These are phyloP conservation scores for Echria macrotheca DNA, from an alignment of 495 filamentous ascomycete genomes.

Conservation along the genomic window DNA sequence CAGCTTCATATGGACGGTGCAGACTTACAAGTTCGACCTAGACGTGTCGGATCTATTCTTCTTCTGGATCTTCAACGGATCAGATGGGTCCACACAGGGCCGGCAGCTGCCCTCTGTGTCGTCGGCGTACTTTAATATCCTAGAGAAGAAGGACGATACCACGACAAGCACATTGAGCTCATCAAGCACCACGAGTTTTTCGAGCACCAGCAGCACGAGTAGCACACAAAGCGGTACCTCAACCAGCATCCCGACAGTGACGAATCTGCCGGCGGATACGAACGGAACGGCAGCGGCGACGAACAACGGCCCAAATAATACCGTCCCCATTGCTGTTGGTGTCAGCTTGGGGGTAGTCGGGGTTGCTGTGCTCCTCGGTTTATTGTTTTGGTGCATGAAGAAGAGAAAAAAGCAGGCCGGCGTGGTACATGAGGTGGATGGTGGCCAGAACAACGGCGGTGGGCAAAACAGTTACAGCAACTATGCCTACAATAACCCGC, in stretches of 20 bases:
- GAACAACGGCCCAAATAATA: neutral
- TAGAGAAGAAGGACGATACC: neutral
- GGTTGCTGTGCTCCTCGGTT: neutral
- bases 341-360: neutral
- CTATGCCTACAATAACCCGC: no score
- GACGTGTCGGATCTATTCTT: slow-evolving; percentile 26
- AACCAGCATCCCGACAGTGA: neutral
- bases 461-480: no score
- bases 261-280: neutral
- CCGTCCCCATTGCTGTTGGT: neutral
- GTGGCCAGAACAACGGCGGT: no score
- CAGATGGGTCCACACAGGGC: neutral
- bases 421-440: neutral
- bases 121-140: slow-evolving; percentile 32
- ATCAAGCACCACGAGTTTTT: neutral
- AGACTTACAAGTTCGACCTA: slow-evolving; percentile 24
- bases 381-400: neutral
- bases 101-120: slow-evolving; percentile 6
- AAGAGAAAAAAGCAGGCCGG: neutral
- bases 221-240: neutral
- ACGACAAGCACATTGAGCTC: no score
- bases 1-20: slow-evolving; percentile 29
- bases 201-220: neutral
- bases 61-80: slow-evolving; percentile 24
- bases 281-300: neutral